phyloP scores from a whole-genome alignment of 345 rosid genomes.

The Turnera subulata region DNA sequence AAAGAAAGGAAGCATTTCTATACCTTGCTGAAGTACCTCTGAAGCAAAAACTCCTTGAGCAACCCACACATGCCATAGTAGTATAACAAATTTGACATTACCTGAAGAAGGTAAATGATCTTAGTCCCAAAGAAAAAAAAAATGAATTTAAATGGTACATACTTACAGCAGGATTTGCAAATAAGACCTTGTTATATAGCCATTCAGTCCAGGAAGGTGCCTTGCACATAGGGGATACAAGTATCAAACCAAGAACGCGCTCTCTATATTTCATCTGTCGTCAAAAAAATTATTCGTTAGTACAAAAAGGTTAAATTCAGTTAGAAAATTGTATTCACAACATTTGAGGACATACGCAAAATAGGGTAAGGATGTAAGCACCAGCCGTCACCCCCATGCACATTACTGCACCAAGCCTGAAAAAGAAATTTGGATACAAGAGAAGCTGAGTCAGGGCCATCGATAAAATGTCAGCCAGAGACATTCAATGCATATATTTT shows the following conservation, averaged over 20 bases:
- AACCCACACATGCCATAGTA: slow-evolving; percentile 31
- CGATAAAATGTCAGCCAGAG: no score
- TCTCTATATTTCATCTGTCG: slow-evolving; percentile 86
- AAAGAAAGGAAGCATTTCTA: neutral
- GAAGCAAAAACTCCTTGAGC: slow-evolving; percentile 25
- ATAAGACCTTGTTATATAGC: slow-evolving; percentile 29
- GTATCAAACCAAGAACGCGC: slow-evolving; percentile 84
- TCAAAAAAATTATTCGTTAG: slow-evolving; percentile 5
- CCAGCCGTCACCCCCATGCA: slow-evolving; percentile 99
- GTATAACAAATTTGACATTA: slow-evolving; percentile 26
- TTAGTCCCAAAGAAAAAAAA: neutral
- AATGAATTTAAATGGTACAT: neutral
- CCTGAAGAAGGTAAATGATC: slow-evolving; percentile 6
- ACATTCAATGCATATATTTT: no score
- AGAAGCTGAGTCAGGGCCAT: neutral
- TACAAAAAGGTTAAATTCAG: neutral
- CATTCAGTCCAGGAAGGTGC: slow-evolving; percentile 91
- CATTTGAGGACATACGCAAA: slow-evolving; percentile 62
- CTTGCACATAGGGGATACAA: slow-evolving; percentile 87
- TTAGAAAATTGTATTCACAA: neutral
- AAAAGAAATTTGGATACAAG: neutral
- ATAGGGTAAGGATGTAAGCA: slow-evolving; percentile 84
- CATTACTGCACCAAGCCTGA: slow-evolving; percentile 92
- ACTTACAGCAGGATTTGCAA: neutral
- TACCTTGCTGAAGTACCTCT: slow-evolving; percentile 32